Evolutionary conservation across 2,329 filamentous ascomycete genomes (phyloP), one percentile per base, ranked within the genome.

Genomic region (Penicillium oxalicum): DNA sequence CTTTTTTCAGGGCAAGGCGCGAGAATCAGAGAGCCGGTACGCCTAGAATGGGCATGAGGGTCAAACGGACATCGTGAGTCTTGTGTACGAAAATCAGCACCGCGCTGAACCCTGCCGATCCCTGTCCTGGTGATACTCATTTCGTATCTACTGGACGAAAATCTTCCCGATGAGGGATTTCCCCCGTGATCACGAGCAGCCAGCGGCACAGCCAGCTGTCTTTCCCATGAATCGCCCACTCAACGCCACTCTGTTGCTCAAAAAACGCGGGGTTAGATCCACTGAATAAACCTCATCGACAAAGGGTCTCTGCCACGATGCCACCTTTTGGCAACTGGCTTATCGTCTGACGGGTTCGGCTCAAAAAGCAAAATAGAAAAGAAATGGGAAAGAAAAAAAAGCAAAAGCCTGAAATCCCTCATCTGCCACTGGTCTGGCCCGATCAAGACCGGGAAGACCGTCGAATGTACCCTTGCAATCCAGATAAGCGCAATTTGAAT

Each of bases 241-340:
- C 29, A 32, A 38, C 18, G 36, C 40, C 40, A 43, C 40, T 29
- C 40, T 34, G 32, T 34, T 34, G 40, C 40, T 32, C 40, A 26
- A 29, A 43, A 43, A 43, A 43, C 40, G 40, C 40, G 40, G 40
- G 40, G 40, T 35, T 33, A 18, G 40, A 43, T 43, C 40, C 40
- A 43, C 40, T 12, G 25, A 3, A 25, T 12, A 35, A 7, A 8
- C 4, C 24, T 11, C 29, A 18, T 35, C 9, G 12, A 43, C 40
- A 34, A 32, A 11, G 29, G 8, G 29, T 32, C 29, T 32, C 29
- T 32, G 29, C 29, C 29, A 32, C 29, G 29, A 11, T 32, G 29
- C 29, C 29, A 32, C 29, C 18, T 18, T 32, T 32, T 3, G 8
- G 2, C 7, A 5, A 32, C 29, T 5, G 29, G 29, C 29, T 32